These are phyloP conservation scores for Aspergillus ochraceus DNA, from an alignment of 2,329 filamentous ascomycete genomes.

Conservation along the genomic window DNA sequence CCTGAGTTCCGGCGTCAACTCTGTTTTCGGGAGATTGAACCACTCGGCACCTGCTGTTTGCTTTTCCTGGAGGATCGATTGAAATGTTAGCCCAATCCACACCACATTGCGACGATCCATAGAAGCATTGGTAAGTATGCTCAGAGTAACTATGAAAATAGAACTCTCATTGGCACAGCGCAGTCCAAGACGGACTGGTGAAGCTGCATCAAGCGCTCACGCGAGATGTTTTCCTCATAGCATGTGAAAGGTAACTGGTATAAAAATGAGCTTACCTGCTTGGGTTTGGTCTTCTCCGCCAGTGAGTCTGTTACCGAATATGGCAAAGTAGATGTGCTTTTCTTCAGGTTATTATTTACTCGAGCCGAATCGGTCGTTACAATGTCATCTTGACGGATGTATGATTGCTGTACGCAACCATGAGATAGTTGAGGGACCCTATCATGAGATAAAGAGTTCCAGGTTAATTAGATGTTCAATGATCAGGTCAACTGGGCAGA, in stretches of 20 bases:
- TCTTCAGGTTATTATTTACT: constrained; percentile 50
- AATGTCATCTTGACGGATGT: constrained; percentile 55
- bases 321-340: constrained; percentile 17
- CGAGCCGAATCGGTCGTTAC: constrained; percentile 55
- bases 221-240: constrained; percentile 75
- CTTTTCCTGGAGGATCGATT: constrained; percentile 48
- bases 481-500: neutral
- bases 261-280: constrained; percentile 49
- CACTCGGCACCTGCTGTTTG: constrained; percentile 75
- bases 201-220: constrained; percentile 69
- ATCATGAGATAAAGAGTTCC: neutral
- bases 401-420: constrained; percentile 51
- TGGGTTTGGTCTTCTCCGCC: constrained; percentile 22
- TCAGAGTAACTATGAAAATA: constrained; percentile 75
- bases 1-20: constrained; percentile 80
- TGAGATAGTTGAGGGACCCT: constrained; percentile 55
- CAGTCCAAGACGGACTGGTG: constrained; percentile 75
- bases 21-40: constrained; percentile 84
- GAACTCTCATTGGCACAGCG: constrained; percentile 69
- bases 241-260: constrained; percentile 23
- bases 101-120: constrained; percentile 1
- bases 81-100: constrained; percentile 10
- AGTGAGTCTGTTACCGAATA: neutral
- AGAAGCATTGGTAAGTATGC: constrained; percentile 32
- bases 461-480: neutral